Evolutionary conservation across 1,139 yeast species (phyloP), one percentile per base, ranked within the genome.

Genomic region (Magnusiomyces sp.): DNA sequence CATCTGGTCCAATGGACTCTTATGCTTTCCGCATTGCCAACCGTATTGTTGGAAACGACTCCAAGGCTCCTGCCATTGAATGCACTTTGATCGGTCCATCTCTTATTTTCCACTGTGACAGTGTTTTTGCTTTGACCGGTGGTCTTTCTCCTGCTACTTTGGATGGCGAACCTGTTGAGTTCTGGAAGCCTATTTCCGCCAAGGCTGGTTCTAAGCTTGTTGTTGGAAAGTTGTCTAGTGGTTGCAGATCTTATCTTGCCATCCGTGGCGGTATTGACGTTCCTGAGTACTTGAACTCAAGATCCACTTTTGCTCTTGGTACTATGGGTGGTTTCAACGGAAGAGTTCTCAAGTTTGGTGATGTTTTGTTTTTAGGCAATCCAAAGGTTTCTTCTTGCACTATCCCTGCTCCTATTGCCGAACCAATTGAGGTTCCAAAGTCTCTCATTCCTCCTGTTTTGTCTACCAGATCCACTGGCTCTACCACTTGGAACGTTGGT

Each of bases 1-100:
- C 97, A 9, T 87, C 96, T 38, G 98, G 98, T 45, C 96, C 97
- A 56, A 92, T 92, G 97, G 97, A 92, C 69, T 79, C 83, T 54
- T 89, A 82, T 60, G 81, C 97, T 2, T 90, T 89, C 72, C 77
- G 96, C 63, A 66, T 88, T 55, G 96, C 95, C 33, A 90, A 92
- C 71, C 73, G 85, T 64, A 80, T 87, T 62, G 97, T 92, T 48
- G 97, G 97, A 54, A 90, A 92, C 67, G 78, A 83, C 59, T 69
- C 73, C 58, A 72, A 75, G 44, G 84, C 95, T 14, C 95, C 97
- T 11, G 96, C 95, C 43, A 75, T 92, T 63, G 98, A 92, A 70
- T 75, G 87, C 54, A 92, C 97, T 1, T 72, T 92, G 60, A 79
- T 71, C 52, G 98, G 97, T 32, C 97, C 98, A 16, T 77, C 87